A percentile compares a stretch with the other conserved stretches of the same genome.
Conservation (phyloP, 2,329 filamentous ascomycete genomes). For the Aspergillus carbonarius region DNA sequence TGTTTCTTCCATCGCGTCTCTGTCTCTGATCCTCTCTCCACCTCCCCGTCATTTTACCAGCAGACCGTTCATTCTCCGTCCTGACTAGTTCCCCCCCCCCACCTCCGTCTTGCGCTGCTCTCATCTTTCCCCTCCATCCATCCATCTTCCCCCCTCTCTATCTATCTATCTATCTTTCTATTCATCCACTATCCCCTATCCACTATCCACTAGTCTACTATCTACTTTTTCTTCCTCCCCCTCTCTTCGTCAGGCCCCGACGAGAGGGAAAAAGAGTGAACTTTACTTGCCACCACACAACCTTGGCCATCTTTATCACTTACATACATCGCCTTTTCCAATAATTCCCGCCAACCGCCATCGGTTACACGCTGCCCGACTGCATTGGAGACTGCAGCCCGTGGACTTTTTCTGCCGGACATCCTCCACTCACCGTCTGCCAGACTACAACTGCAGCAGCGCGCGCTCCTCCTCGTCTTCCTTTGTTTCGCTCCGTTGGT, state of each 20-base stretch:
- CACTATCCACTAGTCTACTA: constrained; percentile 16
- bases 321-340: not conserved
- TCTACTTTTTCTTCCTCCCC: constrained; percentile 12
- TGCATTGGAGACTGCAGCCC: constrained; percentile 17
- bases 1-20: not conserved
- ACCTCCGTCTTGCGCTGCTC: too few relatives aligned
- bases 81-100: too few relatives aligned
- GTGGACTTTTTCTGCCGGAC: constrained; percentile 13
- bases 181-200: constrained; percentile 5
- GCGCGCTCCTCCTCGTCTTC: constrained; percentile 13
- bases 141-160: not conserved
- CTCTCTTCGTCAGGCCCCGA: constrained; percentile 20
- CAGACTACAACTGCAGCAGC: constrained; percentile 17
- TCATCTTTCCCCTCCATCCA: not conserved
- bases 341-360: not conserved
- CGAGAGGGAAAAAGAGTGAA: not conserved
- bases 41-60: too few relatives aligned
- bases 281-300: not conserved
- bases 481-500: constrained; percentile 11
- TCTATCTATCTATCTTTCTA: not conserved
- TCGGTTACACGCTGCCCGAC: constrained; percentile 17
- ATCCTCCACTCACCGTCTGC: constrained; percentile 24
- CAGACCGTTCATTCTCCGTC: too few relatives aligned
- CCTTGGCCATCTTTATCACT: not conserved
- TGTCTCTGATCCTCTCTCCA: too few relatives aligned